Evolutionary conservation across 208 protist genomes (phyloP).

Genomic region (Naegleria fowleri): DNA sequence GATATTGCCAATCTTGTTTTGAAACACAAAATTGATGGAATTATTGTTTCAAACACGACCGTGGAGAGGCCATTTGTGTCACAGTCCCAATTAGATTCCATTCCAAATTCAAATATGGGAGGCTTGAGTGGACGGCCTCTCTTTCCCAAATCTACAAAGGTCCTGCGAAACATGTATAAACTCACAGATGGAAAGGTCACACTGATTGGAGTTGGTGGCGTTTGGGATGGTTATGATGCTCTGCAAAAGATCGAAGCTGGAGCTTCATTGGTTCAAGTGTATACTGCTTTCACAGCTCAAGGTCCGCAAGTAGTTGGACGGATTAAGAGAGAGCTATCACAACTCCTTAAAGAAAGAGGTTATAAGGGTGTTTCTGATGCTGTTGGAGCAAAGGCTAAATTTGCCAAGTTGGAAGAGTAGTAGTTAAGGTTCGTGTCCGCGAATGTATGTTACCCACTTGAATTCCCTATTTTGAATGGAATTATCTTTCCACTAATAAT

Average conservation of each 20-base stretch:
- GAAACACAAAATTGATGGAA: constrained; percentile 42
- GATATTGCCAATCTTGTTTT: constrained; percentile 48
- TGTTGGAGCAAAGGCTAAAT: constrained; percentile 37
- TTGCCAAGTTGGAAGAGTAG: neutral
- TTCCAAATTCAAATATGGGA: constrained; percentile 28
- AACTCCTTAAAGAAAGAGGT: constrained; percentile 39
- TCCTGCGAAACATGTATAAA: constrained; percentile 47
- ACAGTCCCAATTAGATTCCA: constrained; percentile 13
- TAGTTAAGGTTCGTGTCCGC: too few species aligned
- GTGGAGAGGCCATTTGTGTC: constrained; percentile 38
- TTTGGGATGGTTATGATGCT: constrained; percentile 45
- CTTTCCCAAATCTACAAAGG: constrained; percentile 32
- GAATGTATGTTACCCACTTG: too few species aligned
- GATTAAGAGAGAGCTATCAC: constrained; percentile 48
- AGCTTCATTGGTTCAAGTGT: constrained; percentile 56
- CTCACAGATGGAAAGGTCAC: constrained; percentile 48
- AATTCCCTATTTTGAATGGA: too few species aligned
- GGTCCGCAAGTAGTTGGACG: constrained; percentile 42
- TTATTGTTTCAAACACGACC: constrained; percentile 61
- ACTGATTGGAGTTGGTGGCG: constrained; percentile 55
- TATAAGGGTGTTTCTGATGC: constrained; percentile 46
- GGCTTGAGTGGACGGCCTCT: constrained; percentile 51
- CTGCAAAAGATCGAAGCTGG: constrained; percentile 54
- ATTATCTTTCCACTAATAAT: too few species aligned
- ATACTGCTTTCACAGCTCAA: constrained; percentile 44